Evolutionary conservation across 306 rosid species (phyloP).

Genomic region (Quillaja saponaria): DNA sequence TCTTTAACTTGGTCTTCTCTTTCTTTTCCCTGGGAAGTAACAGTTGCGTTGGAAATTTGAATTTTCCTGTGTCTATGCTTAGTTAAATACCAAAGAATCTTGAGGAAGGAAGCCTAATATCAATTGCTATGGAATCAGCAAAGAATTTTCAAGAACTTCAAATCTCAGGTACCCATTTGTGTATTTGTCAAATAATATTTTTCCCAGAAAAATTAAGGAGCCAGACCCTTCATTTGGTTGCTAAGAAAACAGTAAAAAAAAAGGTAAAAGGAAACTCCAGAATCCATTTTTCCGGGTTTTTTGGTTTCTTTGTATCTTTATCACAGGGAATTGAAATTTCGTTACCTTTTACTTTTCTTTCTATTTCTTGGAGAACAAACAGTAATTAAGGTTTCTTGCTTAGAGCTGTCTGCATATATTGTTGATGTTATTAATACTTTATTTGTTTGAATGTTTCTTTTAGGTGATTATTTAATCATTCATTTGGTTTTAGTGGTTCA

Average conservation of each 20-base stretch:
- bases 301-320: no score
- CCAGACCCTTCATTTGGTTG: background rate
- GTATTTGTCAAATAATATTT: background rate
- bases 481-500: no score
- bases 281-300: no score
- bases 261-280: no score
- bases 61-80: background rate
- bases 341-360: background rate
- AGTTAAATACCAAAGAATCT: background rate
- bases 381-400: background rate
- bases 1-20: background rate
- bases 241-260: no score
- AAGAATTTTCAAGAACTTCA: conserved; percentile 13
- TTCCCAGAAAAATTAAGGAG: background rate
- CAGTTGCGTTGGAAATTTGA: no score
- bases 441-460: no score
- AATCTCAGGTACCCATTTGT: conserved; percentile 20
- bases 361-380: background rate
- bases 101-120: conserved; percentile 4
- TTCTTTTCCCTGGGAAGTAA: background rate
- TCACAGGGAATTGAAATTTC: background rate
- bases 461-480: no score
- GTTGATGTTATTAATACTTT: background rate
- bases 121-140: conserved; percentile 12
- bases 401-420: background rate